Percentiles rank a stretch among this genome's conserved stretches.
Conservation (phyloP, 2,329 filamentous ascomycete genomes). For the Cordyceps militaris region DNA sequence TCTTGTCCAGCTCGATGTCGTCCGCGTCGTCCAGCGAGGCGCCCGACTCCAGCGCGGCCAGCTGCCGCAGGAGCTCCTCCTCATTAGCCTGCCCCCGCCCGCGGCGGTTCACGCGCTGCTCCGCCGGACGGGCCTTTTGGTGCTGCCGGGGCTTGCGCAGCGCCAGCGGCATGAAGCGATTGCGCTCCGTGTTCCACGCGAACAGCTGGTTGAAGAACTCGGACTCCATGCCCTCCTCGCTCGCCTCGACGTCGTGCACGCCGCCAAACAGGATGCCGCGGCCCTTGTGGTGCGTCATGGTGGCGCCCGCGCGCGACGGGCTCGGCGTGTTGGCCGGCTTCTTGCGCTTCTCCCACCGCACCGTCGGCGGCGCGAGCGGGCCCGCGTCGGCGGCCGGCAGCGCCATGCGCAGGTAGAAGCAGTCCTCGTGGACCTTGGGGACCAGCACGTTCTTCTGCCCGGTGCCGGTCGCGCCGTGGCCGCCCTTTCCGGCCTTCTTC, state of each 20-base stretch:
- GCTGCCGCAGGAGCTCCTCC: slow-evolving; percentile 78
- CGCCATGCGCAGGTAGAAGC: slow-evolving; percentile 81
- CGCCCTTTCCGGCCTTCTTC: slow-evolving; percentile 50
- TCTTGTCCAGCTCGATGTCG: slow-evolving; percentile 43
- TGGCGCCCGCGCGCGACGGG: slow-evolving; percentile 77
- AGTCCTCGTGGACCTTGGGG: slow-evolving; percentile 89
- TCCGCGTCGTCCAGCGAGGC: slow-evolving; percentile 50
- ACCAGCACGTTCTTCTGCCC: slow-evolving; percentile 67
- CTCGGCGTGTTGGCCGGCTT: slow-evolving; percentile 82
- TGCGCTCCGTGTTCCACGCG: slow-evolving; percentile 92
- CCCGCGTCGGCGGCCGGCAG: slow-evolving; percentile 62
- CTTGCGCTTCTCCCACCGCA: slow-evolving; percentile 91
- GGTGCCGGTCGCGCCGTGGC: slow-evolving; percentile 31
- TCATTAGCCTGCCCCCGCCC: slow-evolving; percentile 84
- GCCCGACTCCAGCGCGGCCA: slow-evolving; percentile 77
- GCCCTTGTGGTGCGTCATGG: slow-evolving; percentile 91
- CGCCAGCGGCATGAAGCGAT: slow-evolving; percentile 81
- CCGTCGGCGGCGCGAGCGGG: slow-evolving; percentile 57
- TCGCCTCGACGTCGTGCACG: slow-evolving; percentile 86
- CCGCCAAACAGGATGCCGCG: slow-evolving; percentile 90
- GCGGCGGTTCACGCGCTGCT: slow-evolving; percentile 52
- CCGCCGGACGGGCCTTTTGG: slow-evolving; percentile 42
- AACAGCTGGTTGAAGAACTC: slow-evolving; percentile 93
- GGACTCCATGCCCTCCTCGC: slow-evolving; percentile 90
- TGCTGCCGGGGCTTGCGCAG: slow-evolving; percentile 65